Evolutionary conservation across 1,284 basidiomycete species (phyloP).

Genomic region (Microbotryomycetes sp.): DNA sequence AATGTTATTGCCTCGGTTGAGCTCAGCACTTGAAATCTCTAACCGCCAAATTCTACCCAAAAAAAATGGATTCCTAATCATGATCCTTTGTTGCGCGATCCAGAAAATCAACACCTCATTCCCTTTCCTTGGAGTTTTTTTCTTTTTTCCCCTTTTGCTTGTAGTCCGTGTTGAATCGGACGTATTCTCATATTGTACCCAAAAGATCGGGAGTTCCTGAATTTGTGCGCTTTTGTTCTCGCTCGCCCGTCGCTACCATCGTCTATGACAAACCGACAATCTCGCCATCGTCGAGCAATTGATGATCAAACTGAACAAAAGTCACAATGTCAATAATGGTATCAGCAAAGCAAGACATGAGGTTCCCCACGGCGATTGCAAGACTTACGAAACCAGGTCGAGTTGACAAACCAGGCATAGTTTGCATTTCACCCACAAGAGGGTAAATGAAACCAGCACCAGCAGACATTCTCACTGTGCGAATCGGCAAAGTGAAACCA

Average conservation of each 20-base stretch:
- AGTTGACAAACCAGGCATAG: conserved; percentile 94
- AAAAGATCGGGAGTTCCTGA: too few relatives aligned
- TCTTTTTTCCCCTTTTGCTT: neutral
- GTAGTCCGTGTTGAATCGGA: neutral
- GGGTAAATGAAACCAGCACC: conserved; percentile 96
- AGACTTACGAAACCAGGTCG: conserved; percentile 58
- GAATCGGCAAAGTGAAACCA: conserved; percentile 87
- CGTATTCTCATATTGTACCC: too few relatives aligned
- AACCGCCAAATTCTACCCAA: too few relatives aligned
- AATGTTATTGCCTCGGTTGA: neutral
- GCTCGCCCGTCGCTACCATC: too few relatives aligned
- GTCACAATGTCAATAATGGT: neutral
- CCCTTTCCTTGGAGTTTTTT: neutral
- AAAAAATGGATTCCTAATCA: too few relatives aligned
- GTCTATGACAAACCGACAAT: conserved; percentile 42
- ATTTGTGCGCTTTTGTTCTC: too few relatives aligned
- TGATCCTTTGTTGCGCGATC: too few relatives aligned
- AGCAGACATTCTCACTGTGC: conserved; percentile 78
- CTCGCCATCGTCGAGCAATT: conserved; percentile 40
- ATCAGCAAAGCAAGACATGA: conserved; percentile 4
- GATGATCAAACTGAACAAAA: neutral
- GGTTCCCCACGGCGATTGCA: too few relatives aligned
- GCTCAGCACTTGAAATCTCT: neutral
- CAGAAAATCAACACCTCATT: too few relatives aligned
- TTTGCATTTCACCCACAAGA: conserved; percentile 68